Base-by-base conservation (phyloP, 306 rosid genomes). In the Vigna reflexopilosa region DNA sequence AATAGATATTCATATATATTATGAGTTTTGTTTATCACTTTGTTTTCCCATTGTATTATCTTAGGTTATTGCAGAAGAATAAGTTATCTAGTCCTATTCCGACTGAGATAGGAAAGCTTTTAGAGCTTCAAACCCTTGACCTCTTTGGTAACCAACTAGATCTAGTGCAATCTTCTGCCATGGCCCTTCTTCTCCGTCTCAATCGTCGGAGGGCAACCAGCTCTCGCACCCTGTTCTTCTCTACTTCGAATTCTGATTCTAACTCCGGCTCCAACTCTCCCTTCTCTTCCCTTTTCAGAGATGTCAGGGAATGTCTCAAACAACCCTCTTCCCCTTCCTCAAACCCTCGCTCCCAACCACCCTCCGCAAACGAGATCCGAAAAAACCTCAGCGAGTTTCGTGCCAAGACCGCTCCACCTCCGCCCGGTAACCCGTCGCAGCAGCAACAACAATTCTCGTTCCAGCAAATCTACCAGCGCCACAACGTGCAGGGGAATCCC, bases 171-270 rank as follows among this genome's bases (percentile, higher is more conserved):
- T 77, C 70, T 68, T 57, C 70, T 11, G 36, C 79, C 1, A 82
- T 87, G 90, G 85, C 85, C 11, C 26, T 24, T 24, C 77, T 90
- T 82, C 94, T 86, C 76, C 90, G 61, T 19, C 81, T 88, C 42
- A n/a, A 5, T 12, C 17, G 19, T 66, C 70, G 67, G 50, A 73
- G 28, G 51, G 79, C 40, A 68, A 52, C 16, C 71, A 84, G 71
- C 40, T 66, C 87, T 76, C 66, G 79, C 1, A 40, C 1, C 44
- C 55, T 2, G 30, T 83, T 81, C 63, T 86, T 84, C 89, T 91
- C 89, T 22, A 81, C 94, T 36, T 83, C 86, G 14, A 79, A 73
- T 32, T 4, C 82, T 77, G 76, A 16, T 56, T 73, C 26, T 16
- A 44, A 30, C 20, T 20, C 26, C 26, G 26, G 10, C 3, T 20